These are phyloP conservation scores for Microthyrium microscopicum DNA, from an alignment of 2,329 filamentous ascomycete genomes.

Conservation along the genomic window DNA sequence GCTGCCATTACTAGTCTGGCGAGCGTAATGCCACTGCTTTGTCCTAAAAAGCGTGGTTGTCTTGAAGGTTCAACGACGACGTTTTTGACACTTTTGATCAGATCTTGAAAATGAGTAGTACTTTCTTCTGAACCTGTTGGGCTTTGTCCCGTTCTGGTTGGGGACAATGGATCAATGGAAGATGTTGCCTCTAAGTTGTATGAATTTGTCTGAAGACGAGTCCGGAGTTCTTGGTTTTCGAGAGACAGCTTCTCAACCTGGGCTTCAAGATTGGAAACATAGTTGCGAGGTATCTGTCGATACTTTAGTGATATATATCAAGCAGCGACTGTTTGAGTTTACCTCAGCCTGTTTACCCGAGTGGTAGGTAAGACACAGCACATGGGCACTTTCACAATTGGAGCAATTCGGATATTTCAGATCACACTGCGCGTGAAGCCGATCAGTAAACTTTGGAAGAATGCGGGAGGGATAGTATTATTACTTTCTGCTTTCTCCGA, in stretches of 20 bases:
- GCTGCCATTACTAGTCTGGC: constrained; percentile 20
- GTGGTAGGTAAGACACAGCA: constrained; percentile 12
- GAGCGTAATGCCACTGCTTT: constrained; percentile 18
- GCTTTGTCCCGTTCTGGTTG: background rate
- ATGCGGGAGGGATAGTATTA: constrained; percentile 3
- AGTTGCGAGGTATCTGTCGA: constrained; percentile 11
- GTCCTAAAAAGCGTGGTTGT: constrained; percentile 18
- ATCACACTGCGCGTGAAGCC: background rate
- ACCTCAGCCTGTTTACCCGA: constrained; percentile 13
- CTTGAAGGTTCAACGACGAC: constrained; percentile 6
- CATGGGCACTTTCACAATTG: background rate
- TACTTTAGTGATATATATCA: background rate
- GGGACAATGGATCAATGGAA: no score
- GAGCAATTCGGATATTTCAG: background rate
- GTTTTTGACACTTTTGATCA: background rate
- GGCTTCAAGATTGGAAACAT: constrained; percentile 13
- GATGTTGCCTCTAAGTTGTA: background rate
- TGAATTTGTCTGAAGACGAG: background rate
- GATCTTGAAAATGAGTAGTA: background rate
- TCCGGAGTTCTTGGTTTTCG: constrained; percentile 10
- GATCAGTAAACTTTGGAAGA: background rate
- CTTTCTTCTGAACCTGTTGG: background rate
- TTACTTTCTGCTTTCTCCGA: constrained; percentile 8
- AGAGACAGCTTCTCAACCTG: constrained; percentile 9
- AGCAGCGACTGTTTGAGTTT: background rate